Evolutionary conservation across 805 yeast genomes (phyloP).

Genomic region (Phaffomyces thermotolerans): DNA sequence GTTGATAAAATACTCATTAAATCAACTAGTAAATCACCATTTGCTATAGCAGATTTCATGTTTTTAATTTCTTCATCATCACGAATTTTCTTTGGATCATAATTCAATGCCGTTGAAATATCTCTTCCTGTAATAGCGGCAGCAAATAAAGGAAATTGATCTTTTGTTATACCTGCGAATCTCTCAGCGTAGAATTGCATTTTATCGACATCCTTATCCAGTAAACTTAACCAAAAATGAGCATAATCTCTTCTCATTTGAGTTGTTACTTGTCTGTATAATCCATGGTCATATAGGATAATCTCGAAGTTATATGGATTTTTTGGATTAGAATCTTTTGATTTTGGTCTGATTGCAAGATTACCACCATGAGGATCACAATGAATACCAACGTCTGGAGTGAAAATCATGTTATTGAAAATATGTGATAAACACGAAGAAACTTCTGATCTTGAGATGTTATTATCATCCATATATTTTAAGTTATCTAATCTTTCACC

Average conservation of each 20-base stretch:
- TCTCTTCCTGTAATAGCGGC: constrained; percentile 96
- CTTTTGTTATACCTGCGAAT: constrained; percentile 73
- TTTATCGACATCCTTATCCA: constrained; percentile 56
- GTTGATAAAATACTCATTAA: constrained; percentile 71
- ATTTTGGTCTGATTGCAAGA: constrained; percentile 61
- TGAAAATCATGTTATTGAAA: constrained; percentile 92
- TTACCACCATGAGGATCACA: constrained; percentile 99
- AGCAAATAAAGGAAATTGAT: constrained; percentile 76
- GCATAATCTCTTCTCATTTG: constrained; percentile 78
- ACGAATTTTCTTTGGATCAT: constrained; percentile 51
- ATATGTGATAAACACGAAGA: constrained; percentile 82
- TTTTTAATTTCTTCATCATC: constrained; percentile 53
- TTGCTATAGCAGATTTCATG: constrained; percentile 60
- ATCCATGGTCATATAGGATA: constrained; percentile 88
- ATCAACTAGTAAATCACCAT: constrained; percentile 58
- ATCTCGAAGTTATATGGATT: constrained; percentile 79
- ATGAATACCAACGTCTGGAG: constrained; percentile 85
- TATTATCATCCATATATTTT: constrained; percentile 49
- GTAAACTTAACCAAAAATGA: constrained; percentile 83
- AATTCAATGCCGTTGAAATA: constrained; percentile 62
- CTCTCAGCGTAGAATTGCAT: constrained; percentile 71
- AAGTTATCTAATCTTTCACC: constrained; percentile 83
- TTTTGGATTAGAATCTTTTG: constrained; percentile 10
- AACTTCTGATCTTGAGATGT: constrained; percentile 70
- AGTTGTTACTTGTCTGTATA: constrained; percentile 77